Evolutionary conservation across 2,329 filamentous ascomycete genomes (phyloP).

Genomic region (Zasmidium angulare): DNA sequence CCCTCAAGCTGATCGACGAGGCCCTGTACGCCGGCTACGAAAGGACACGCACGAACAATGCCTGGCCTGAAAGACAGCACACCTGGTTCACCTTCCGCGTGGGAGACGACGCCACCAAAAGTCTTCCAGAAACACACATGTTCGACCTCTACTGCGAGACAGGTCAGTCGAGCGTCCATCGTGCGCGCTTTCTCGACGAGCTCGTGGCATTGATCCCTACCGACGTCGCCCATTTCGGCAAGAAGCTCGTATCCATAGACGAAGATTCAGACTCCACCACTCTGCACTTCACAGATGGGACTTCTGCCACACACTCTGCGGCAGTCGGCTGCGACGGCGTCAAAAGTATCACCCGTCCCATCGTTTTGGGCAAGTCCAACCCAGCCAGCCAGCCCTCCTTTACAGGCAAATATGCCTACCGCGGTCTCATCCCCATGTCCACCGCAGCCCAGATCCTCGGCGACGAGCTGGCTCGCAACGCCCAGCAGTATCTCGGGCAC

Average conservation of each 20-base stretch:
- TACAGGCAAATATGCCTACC: constrained; percentile 60
- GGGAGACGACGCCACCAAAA: constrained; percentile 22
- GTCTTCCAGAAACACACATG: constrained; percentile 18
- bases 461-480: constrained; percentile 3
- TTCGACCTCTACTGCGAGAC: constrained; percentile 24
- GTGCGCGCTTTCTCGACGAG: constrained; percentile 42
- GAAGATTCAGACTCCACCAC: constrained; percentile 28
- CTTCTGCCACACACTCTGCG: constrained; percentile 42
- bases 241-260: constrained; percentile 28
- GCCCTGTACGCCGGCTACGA: constrained; percentile 44
- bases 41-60: constrained; percentile 41
- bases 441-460: constrained; percentile 21
- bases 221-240: constrained; percentile 30
- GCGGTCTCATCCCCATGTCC: constrained; percentile 60
- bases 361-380: constrained; percentile 52
- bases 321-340: constrained; percentile 66
- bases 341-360: constrained; percentile 53
- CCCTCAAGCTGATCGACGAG: constrained; percentile 54
- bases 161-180: constrained; percentile 30
- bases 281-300: constrained; percentile 47
- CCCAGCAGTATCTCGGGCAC: constrained; percentile 4
- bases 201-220: constrained; percentile 41
- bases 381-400: constrained; percentile 51
- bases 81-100: constrained; percentile 36
- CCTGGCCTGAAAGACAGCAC: constrained; percentile 32